A percentile compares a stretch with the other conserved stretches of the same genome.
Conservation (phyloP, 441 rosid genomes). For the Populus hybrid region DNA sequence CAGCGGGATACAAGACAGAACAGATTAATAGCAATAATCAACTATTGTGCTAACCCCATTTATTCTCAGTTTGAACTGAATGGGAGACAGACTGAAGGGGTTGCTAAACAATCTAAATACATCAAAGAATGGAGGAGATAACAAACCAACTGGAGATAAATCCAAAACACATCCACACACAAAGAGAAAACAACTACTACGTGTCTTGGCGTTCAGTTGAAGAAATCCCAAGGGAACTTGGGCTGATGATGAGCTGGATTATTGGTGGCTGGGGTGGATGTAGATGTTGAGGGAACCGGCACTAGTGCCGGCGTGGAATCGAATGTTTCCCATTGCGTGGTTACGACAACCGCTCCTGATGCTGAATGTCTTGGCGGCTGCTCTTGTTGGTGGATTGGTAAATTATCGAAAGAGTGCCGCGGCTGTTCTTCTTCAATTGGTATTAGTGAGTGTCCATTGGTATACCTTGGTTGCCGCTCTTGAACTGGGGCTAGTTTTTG, state of each 20-base stretch:
- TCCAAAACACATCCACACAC: conserved; percentile 64
- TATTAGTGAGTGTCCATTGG: conserved; percentile 36
- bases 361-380: conserved; percentile 42
- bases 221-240: conserved; percentile 93
- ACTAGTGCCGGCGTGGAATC: conserved; percentile 44
- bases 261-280: conserved; percentile 29
- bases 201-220: conserved; percentile 43
- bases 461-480: conserved; percentile 39
- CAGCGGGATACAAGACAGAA: not conserved
- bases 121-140: conserved; percentile 65
- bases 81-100: conserved; percentile 30
- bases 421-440: conserved; percentile 46
- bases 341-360: conserved; percentile 53
- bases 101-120: conserved; percentile 68
- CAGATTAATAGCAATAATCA: conserved; percentile 21
- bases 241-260: conserved; percentile 43
- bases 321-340: conserved; percentile 90
- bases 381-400: conserved; percentile 34
- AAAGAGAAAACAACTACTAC: conserved; percentile 16
- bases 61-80: conserved; percentile 36
- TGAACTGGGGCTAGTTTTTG: conserved; percentile 44
- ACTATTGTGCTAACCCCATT: conserved; percentile 39
- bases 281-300: conserved; percentile 40
- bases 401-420: conserved; percentile 33
- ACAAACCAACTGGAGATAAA: conserved; percentile 46